Conservation (phyloP, 2,329 filamentous ascomycete species). For the Teratosphaeria gauchensis region DNA sequence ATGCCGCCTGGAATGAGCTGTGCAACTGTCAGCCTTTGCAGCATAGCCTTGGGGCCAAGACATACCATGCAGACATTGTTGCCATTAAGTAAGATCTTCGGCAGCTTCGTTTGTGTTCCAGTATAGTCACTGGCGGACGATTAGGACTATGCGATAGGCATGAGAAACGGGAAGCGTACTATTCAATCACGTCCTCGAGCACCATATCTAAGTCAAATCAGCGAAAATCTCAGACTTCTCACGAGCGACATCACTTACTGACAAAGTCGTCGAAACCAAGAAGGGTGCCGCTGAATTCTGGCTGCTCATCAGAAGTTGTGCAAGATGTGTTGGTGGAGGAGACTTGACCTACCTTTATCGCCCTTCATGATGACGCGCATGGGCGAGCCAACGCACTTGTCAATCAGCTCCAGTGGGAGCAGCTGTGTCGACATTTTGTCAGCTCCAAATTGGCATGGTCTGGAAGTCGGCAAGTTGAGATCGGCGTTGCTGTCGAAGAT, state of each 20-base stretch:
- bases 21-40: not conserved
- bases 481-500: not conserved
- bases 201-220: constrained; percentile 72
- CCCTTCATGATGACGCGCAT: constrained; percentile 99
- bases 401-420: constrained; percentile 66
- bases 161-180: constrained; percentile 45
- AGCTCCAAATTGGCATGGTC: not conserved
- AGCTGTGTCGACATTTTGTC: constrained; percentile 23
- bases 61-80: constrained; percentile 99
- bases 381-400: constrained; percentile 94
- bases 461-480: not conserved
- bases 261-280: constrained; percentile 98
- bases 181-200: constrained; percentile 91
- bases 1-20: constrained; percentile 17
- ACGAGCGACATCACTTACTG: constrained; percentile 60
- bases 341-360: constrained; percentile 65
- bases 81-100: constrained; percentile 91
- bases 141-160: not conserved
- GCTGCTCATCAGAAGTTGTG: constrained; percentile 1
- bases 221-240: not conserved
- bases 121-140: constrained; percentile 64
- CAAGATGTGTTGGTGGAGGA: not conserved
- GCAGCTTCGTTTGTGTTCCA: constrained; percentile 72
- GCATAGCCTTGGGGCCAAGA: not conserved
- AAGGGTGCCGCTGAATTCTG: constrained; percentile 91